Conservation (phyloP, 148 eudicot genomes). For the Fallopia convolvulus region DNA sequence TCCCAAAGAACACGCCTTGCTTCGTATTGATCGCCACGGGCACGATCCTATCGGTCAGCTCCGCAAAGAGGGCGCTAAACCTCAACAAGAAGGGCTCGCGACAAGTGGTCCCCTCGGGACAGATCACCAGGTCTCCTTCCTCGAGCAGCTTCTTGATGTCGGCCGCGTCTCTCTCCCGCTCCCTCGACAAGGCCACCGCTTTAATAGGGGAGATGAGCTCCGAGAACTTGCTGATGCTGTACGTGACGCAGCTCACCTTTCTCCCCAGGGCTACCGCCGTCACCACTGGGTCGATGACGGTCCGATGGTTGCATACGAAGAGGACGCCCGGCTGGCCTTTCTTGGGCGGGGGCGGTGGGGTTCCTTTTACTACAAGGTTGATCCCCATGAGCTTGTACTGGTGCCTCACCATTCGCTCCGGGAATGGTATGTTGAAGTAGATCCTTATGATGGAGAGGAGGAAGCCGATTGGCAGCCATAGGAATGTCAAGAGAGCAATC, state of each 20-base stretch:
- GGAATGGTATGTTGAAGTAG: conserved; percentile 36
- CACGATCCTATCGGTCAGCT: conserved; percentile 53
- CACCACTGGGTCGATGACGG: conserved; percentile 47
- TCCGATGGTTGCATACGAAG: conserved; percentile 58
- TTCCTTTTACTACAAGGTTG: conserved; percentile 46
- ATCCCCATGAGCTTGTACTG: conserved; percentile 48
- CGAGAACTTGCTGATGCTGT: conserved; percentile 62
- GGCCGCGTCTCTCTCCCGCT: conserved; percentile 46
- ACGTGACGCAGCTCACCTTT: conserved; percentile 47
- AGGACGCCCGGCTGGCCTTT: conserved; percentile 41
- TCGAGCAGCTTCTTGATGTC: conserved; percentile 35
- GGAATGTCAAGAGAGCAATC: conserved; percentile 40
- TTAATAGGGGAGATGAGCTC: conserved; percentile 54
- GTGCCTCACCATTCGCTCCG: conserved; percentile 35
- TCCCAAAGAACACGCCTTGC: conserved; percentile 50
- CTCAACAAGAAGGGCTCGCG: conserved; percentile 50
- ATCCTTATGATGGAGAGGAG: conserved; percentile 40
- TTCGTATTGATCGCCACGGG: conserved; percentile 50
- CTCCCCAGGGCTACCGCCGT: conserved; percentile 42
- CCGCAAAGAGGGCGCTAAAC: conserved; percentile 61
- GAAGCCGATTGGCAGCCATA: conserved; percentile 61
- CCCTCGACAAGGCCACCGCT: conserved; percentile 54
- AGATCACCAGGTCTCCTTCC: conserved; percentile 57
- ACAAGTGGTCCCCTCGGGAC: conserved; percentile 68
- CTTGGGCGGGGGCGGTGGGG: conserved; percentile 50